Evolutionary conservation across 2,329 filamentous ascomycete genomes (phyloP).

Genomic region (Phialemonium atrogriseum): DNA sequence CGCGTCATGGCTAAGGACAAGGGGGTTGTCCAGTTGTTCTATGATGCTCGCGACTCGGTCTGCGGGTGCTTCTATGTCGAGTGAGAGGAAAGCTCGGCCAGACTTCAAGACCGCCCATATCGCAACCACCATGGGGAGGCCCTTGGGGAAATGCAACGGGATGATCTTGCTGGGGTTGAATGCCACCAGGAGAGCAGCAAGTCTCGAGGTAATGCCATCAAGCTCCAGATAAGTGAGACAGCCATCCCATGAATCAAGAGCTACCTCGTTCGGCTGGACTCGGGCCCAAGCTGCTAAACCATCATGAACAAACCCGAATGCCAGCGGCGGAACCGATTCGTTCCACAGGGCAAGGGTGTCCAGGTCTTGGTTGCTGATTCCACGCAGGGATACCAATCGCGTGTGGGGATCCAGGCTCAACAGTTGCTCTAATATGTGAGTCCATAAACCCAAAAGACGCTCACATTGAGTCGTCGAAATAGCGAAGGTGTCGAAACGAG

Average conservation of each 20-base stretch:
- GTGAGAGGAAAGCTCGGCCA: slow-evolving; percentile 14
- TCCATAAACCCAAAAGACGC: no score
- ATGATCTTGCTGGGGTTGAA: slow-evolving; percentile 29
- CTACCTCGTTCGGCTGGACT: slow-evolving; percentile 31
- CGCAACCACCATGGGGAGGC: slow-evolving; percentile 17
- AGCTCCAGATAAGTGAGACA: slow-evolving; percentile 36
- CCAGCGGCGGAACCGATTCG: no score
- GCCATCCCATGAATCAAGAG: slow-evolving; percentile 43
- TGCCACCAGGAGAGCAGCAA: slow-evolving; percentile 31
- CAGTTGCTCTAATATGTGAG: no score
- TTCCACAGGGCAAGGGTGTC: no score
- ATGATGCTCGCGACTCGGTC: slow-evolving; percentile 9
- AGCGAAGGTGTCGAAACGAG: no score
- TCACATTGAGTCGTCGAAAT: no score
- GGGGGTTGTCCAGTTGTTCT: slow-evolving; percentile 8
- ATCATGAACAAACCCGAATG: no score
- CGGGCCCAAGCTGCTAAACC: no score
- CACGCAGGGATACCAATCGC: no score
- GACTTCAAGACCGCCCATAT: slow-evolving; percentile 17
- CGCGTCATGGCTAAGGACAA: no score
- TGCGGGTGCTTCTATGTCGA: slow-evolving; percentile 16
- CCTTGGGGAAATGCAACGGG: slow-evolving; percentile 22
- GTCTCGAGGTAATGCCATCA: slow-evolving; percentile 28
- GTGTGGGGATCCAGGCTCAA: no score
- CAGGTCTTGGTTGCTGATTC: no score